phyloP scores from a whole-genome alignment of 73 alveolate genomes.

The Symbiodinium pilosum region DNA sequence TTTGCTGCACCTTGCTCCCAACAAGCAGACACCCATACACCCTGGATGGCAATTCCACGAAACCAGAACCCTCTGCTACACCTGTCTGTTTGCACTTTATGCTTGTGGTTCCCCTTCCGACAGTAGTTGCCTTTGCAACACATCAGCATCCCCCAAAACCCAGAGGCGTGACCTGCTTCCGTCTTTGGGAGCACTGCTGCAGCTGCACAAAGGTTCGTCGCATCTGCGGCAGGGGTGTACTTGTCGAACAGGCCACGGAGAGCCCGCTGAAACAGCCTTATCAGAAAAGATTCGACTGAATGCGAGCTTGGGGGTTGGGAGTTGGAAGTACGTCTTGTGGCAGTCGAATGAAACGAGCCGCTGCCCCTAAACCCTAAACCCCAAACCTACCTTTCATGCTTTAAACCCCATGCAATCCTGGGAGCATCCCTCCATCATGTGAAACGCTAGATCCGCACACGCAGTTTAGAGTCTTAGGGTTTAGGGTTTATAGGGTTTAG shows the following conservation, averaged over 20 bases:
- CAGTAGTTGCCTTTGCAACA: too few species aligned
- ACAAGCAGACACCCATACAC: not conserved
- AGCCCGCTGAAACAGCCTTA: constrained; percentile 23
- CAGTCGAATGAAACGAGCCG: too few species aligned
- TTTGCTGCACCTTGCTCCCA: not conserved
- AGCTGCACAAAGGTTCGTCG: constrained; percentile 59
- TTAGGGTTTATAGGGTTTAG: too few species aligned
- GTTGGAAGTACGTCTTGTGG: too few species aligned
- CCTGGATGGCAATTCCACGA: not conserved
- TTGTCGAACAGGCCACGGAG: constrained; percentile 58
- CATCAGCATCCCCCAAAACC: not conserved
- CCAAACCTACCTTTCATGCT: not conserved
- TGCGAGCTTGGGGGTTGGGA: not conserved
- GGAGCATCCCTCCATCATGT: too few species aligned
- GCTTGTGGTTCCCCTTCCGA: too few species aligned
- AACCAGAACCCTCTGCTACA: not conserved
- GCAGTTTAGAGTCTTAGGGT: too few species aligned
- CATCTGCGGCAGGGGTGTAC: constrained; percentile 46
- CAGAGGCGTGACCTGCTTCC: not conserved
- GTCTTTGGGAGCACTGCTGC: constrained; percentile 44
- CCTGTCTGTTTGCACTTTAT: too few species aligned
- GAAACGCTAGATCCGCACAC: too few species aligned
- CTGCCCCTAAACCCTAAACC: not conserved
- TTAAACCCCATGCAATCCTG: not conserved
- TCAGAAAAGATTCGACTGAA: not conserved